Base-by-base conservation (phyloP, 2,329 filamentous ascomycete species). In the Aspergillus glaucus region DNA sequence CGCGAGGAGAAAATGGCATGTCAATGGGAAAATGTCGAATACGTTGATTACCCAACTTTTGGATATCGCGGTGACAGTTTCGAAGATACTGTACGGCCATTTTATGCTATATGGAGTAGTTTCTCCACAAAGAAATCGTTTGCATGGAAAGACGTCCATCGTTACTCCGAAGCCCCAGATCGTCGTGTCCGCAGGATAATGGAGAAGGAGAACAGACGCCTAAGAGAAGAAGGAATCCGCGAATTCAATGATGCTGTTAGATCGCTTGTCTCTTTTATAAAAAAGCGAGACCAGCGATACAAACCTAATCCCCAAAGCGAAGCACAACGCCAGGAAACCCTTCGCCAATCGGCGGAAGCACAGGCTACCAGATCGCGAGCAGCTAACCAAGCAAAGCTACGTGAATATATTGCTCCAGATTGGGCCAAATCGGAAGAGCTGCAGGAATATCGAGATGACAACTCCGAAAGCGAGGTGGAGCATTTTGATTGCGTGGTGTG, bases 211-310 rank as follows among this genome's bases (percentile, higher is more conserved):
- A 98, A 98, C 67, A 87, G 84, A 58, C 87, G 86, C 55, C 70
- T 86, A 21, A 81, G 93, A 46, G 91, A 96, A 17, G 87, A 92
- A 46, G 89, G 84, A 2, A 81, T 87, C 9, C 81, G 86, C 48
- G 88, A 95, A 56, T 97, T 95, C 73, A 97, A 96, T 68, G 90
- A 95, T 52, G 87, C 90, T 3, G 89, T 98, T 26, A 76, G 88
- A 49, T 87, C 89, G 6, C 77, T 98, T 10, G 86, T 97, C 2
- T 79, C 84, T 1, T 97, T 97, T 68, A 86, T 92, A 14, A 85
- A 88, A 56, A 97, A 95, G 72, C 81, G 93, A 30, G 93, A 98
- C 64, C 89, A 90, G 0, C 82, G 93, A 40, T 95, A 89, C 63
- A 78, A 86, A 5, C 79, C 84, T 22, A 92, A 89, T 58, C 80